Conservation (phyloP, 768 basidiomycete genomes). For the Russula griseocarnosa region DNA sequence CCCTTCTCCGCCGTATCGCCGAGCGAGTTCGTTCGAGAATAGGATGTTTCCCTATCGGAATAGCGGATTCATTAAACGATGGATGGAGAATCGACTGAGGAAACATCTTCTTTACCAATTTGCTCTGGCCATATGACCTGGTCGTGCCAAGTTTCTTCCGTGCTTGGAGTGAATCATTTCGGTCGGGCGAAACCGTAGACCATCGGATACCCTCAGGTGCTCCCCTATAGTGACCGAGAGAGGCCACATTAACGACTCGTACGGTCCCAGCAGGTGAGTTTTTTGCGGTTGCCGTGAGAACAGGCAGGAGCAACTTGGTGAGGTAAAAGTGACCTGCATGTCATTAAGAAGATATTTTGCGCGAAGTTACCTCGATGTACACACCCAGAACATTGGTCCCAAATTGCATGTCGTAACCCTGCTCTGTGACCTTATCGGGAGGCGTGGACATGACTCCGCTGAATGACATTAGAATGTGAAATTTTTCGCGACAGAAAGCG, state of each 20-base stretch:
- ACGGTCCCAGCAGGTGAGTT: constrained; percentile 32
- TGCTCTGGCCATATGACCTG: constrained; percentile 27
- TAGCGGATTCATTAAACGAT: neutral
- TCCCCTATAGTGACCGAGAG: constrained; percentile 30
- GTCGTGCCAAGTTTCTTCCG: constrained; percentile 19
- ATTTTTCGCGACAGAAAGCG: no score
- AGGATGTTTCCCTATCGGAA: constrained; percentile 42
- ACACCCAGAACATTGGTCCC: constrained; percentile 36
- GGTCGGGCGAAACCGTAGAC: constrained; percentile 12
- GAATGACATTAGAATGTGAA: neutral
- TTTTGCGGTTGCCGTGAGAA: constrained; percentile 33
- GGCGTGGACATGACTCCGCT: constrained; percentile 38
- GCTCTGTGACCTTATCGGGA: constrained; percentile 32
- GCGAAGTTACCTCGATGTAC: neutral
- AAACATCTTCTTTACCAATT: constrained; percentile 11
- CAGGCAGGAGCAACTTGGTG: constrained; percentile 36
- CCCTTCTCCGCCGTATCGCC: constrained; percentile 43
- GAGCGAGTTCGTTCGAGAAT: constrained; percentile 42
- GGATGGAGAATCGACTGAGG: neutral
- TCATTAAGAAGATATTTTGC: neutral
- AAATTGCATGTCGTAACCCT: constrained; percentile 38
- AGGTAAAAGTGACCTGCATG: constrained; percentile 36
- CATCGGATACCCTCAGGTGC: constrained; percentile 31
- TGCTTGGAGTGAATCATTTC: constrained; percentile 3
- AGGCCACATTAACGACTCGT: constrained; percentile 32